Base-by-base conservation (phyloP, 2,329 filamentous ascomycete species). In the Penicillium psychrosexuale region DNA sequence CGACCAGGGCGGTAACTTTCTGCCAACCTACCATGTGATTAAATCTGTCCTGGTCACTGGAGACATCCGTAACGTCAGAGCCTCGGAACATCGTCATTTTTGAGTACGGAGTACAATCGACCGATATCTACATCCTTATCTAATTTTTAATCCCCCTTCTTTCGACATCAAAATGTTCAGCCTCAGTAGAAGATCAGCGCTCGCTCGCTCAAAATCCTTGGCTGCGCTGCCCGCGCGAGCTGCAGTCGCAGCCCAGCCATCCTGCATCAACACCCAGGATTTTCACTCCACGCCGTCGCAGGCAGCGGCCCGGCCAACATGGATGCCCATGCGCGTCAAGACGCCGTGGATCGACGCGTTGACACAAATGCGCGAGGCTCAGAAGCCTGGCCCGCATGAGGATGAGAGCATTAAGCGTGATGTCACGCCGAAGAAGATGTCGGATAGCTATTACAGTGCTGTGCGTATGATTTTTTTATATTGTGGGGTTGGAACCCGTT, bases 321-420 rank as follows among this genome's bases (percentile, higher is more conserved):
- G 73, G 73, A 83, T 82, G 46, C 79, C 80, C 17, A 81, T 82
- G 73, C 76, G 84, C 42, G 82, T 86, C 8, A 82, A 82, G 57
- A 86, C 80, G n/a, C 85, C 86, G 28, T 89, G 86, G 83, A 80
- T 89, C 38, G 83, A 88, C 61, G 86, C 86, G 0, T 75, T 88
- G 46, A 78, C 77, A 19, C 77, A 80, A 60, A 79, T 81, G 61
- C 78, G 77, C 22, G 74, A 79, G 58, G 68, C 73, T 38, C 71
- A 74, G 19, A 64, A 66, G 17, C 54, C 64, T 15, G 58, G 55
- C 2, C 12, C 47, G 1, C 59, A 68, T 37, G 60, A 57, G 30
- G 56, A 57, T n/a, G 56, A 65, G 54, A 57, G 61, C 38, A 65
- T 72, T 9, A 76, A 84, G 65, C 81, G 82, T 42, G 80, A 87